Percentiles rank a stretch among this genome's conserved stretches.
phyloP scores from a whole-genome alignment of 2,329 filamentous ascomycete genomes.

The Neocatenulostroma microsporum region DNA sequence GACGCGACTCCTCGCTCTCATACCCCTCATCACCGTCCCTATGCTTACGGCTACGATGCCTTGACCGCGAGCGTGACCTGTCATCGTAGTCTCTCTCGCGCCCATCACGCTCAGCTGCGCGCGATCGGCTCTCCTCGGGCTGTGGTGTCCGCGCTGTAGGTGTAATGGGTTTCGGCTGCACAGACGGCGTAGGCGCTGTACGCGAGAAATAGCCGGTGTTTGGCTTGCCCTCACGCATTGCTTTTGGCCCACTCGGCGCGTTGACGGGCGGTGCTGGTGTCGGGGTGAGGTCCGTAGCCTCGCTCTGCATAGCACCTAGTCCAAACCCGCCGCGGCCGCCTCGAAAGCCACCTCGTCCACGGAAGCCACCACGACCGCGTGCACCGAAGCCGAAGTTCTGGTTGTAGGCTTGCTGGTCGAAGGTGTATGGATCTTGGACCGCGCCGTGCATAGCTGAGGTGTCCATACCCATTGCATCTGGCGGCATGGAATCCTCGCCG shows the following conservation, averaged over 20 bases:
- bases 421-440: conserved; percentile 27
- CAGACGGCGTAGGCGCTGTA: conserved; percentile 14
- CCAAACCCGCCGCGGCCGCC: conserved; percentile 34
- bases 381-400: conserved; percentile 12
- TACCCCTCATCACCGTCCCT: conserved; percentile 37
- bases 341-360: conserved; percentile 41
- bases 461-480: conserved; percentile 2
- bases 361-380: conserved; percentile 35
- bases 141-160: conserved; percentile 10
- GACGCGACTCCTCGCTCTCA: conserved; percentile 35
- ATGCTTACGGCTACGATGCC: conserved; percentile 39
- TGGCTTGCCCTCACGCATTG: conserved; percentile 81
- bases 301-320: conserved; percentile 11
- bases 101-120: not conserved
- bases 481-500: conserved; percentile 1
- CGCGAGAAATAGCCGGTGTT: conserved; percentile 62
- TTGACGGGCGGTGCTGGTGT: conserved; percentile 29
- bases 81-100: conserved; percentile 6
- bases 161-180: conserved; percentile 1
- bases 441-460: conserved; percentile 3
- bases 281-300: conserved; percentile 21
- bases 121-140: conserved; percentile 3
- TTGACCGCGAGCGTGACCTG: conserved; percentile 31
- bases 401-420: conserved; percentile 12
- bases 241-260: conserved; percentile 87